Percentiles rank a stretch among this genome's conserved stretches.
Evolutionary conservation across 2,329 filamentous ascomycete genomes (phyloP).

Genomic region (Venturia carpophila): DNA sequence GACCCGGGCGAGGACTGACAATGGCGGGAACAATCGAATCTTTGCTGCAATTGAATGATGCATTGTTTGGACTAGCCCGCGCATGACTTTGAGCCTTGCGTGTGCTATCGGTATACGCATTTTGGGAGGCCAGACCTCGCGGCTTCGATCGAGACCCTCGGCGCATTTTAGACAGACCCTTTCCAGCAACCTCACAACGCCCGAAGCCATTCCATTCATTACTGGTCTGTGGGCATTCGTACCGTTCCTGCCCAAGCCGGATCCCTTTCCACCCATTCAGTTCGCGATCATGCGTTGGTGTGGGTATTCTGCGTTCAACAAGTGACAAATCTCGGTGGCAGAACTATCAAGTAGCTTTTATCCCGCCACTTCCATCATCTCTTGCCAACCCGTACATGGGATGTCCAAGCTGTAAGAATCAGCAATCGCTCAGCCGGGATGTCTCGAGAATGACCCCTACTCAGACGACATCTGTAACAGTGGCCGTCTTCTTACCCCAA

Average conservation of each 20-base stretch:
- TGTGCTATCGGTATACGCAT: background rate
- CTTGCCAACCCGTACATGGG: conserved; percentile 15
- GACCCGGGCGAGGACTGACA: background rate
- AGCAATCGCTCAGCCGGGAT: background rate
- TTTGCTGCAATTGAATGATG: background rate
- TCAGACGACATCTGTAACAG: conserved; percentile 16
- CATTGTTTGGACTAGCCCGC: background rate
- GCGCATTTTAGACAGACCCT: too few relatives aligned
- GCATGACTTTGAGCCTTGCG: background rate
- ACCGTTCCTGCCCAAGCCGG: background rate
- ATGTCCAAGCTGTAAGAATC: background rate
- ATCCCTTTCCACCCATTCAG: background rate
- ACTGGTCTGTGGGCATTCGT: background rate
- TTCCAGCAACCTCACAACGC: background rate
- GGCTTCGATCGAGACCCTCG: too few relatives aligned
- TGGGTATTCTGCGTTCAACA: background rate
- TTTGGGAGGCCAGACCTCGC: too few relatives aligned
- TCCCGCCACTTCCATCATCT: background rate
- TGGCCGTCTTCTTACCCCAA: conserved; percentile 15
- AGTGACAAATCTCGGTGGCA: background rate
- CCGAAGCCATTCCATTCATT: background rate
- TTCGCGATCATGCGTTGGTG: background rate
- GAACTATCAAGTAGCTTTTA: background rate
- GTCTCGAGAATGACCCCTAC: background rate
- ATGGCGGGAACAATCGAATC: background rate